Evolutionary conservation across 2,329 filamentous ascomycete genomes (phyloP).

Genomic region (Myriosclerotinia curreyana): DNA sequence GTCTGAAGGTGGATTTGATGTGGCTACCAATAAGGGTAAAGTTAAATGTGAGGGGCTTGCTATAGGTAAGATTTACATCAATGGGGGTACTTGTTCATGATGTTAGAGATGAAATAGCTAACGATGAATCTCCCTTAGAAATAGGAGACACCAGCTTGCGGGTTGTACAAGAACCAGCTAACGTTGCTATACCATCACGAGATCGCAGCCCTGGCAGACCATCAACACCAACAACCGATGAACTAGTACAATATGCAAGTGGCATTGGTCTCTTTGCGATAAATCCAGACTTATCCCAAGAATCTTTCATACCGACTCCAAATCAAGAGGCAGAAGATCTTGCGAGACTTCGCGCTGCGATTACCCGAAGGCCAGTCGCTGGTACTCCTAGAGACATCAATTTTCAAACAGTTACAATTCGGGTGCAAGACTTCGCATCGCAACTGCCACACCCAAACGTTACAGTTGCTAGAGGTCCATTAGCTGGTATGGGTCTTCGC

Average conservation of each 20-base stretch:
- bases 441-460: not conserved
- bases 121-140: no score
- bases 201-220: not conserved
- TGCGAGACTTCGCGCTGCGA: not conserved
- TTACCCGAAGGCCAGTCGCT: not conserved
- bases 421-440: not conserved
- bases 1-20: not conserved
- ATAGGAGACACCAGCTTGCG: no score
- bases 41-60: no score
- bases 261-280: not conserved
- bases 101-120: no score
- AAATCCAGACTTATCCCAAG: rapidly evolving
- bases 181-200: no score
- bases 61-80: no score
- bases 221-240: not conserved
- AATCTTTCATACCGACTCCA: rapidly evolving
- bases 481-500: not conserved
- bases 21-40: not conserved
- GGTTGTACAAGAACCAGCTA: no score
- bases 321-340: not conserved
- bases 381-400: no score
- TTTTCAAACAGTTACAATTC: no score
- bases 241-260: not conserved
- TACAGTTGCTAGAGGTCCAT: not conserved
- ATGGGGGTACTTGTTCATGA: no score